Percentiles rank a stretch among this genome's conserved stretches.
These are phyloP conservation scores for Bruguiera parviflora DNA, from an alignment of 345 rosid species.

Conservation along the genomic window DNA sequence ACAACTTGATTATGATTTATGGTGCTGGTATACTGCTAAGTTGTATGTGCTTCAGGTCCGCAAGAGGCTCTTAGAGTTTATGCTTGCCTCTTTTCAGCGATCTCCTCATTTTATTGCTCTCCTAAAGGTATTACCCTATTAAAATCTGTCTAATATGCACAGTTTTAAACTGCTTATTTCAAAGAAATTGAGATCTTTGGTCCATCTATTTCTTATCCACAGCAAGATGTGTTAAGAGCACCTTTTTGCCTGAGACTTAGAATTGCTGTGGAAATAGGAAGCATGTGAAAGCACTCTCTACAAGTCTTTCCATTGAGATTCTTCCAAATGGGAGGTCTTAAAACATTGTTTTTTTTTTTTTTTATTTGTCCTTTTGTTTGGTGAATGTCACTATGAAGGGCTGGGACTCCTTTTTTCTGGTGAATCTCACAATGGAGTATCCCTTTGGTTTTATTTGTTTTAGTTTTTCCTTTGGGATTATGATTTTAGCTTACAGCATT, in stretches of 20 bases:
- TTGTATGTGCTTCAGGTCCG: constrained; percentile 48
- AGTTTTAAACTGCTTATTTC: neutral
- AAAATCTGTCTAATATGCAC: neutral
- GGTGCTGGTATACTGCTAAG: neutral
- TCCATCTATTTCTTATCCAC: neutral
- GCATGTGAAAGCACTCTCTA: neutral
- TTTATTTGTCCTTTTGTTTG: neutral
- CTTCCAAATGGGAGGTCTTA: neutral
- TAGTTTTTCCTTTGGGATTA: too few relatives aligned
- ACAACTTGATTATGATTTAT: neutral
- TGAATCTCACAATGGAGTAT: neutral
- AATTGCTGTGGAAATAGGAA: neutral
- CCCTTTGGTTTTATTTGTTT: neutral
- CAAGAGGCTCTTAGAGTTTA: constrained; percentile 74
- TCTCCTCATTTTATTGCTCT: constrained; percentile 79
- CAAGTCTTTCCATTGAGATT: neutral
- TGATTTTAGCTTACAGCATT: too few relatives aligned
- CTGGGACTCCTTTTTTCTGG: too few relatives aligned
- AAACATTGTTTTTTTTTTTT: neutral
- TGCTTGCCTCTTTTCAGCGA: constrained; percentile 85
- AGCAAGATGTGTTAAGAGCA: neutral
- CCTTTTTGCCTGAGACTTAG: neutral
- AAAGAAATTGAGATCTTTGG: neutral
- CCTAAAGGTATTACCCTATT: constrained; percentile 51
- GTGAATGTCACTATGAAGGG: neutral